Base-by-base conservation (phyloP, 352 stramenopile genomes). In the Globisporangium nagaii region DNA sequence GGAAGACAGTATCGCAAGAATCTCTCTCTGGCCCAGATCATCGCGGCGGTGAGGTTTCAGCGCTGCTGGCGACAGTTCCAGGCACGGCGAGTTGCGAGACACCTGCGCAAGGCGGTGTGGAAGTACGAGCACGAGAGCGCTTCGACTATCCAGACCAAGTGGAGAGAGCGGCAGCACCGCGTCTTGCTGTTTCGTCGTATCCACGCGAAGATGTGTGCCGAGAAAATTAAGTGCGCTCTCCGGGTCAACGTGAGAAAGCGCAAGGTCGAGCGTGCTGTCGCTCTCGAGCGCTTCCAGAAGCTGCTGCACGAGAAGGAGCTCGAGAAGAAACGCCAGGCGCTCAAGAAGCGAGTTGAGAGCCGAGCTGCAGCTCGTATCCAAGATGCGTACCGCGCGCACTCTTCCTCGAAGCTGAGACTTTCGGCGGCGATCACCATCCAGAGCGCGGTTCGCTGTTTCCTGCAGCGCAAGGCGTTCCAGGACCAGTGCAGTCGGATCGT, bases 1-100 rank as follows among this genome's bases (percentile, higher is more conserved):
- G 70, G 70, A 62, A 56, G 68, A 37, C 63, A 68, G 10, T 35
- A 66, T 15, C 73, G 73, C 25, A 58, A 65, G 31, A 65, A 76
- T 53, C 53, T 79, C 44, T 9, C 20, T 3, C 25, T 34, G 22
- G 15, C 19, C 11, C 56, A 32, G 15, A n/a, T 24, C 22, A 10
- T 28, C 5, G 47, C 30, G 22, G 35, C 56, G 17, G 22, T n/a
- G 5, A 40, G 11, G 19, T 15, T 63, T 17, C 57, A 63, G 31
- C 34, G 10, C 8, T 55, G n/a, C 19, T 63, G 57, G 57, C 50
- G 37, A 20, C 42, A 37, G 1, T 19, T 25, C 13, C n/a, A 20
- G 4, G 22, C 40, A 1, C 48, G 48, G 24, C 27, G 32, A 25
- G 12, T 13, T 11, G 57, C 57, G 20, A 49, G 47, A 17, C 13